Evolutionary conservation across 164 flowering plant genomes (phyloP).

Genomic region (Macadamia integrifolia): DNA sequence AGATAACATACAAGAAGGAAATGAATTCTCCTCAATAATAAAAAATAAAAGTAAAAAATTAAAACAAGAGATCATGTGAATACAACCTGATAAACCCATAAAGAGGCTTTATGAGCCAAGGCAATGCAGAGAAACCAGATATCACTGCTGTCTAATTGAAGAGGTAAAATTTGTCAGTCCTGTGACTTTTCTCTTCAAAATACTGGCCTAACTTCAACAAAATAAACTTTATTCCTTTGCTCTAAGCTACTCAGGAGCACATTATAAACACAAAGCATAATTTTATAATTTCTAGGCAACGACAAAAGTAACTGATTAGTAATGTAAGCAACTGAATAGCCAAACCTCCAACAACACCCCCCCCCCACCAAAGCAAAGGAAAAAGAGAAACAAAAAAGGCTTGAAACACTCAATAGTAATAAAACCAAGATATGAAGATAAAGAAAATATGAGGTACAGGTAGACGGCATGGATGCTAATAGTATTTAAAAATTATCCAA

Average conservation of each 20-base stretch:
- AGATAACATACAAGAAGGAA: slow-evolving; percentile 4
- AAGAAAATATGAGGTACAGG: too few species aligned
- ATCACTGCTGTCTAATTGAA: slow-evolving; percentile 93
- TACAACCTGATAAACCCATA: slow-evolving; percentile 92
- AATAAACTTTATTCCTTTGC: not conserved
- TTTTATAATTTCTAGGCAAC: too few species aligned
- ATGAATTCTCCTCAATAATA: not conserved
- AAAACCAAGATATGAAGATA: too few species aligned
- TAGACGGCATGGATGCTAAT: too few species aligned
- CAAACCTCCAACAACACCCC: too few species aligned
- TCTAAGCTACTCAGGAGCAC: not conserved
- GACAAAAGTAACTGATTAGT: too few species aligned
- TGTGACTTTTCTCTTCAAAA: not conserved
- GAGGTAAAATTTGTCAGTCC: slow-evolving; percentile 35
- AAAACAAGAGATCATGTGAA: not conserved
- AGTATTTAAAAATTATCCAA: too few species aligned
- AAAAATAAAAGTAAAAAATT: not conserved
- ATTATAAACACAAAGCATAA: not conserved
- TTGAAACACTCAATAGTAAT: too few species aligned
- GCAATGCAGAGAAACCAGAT: slow-evolving; percentile 85
- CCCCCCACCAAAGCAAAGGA: too few species aligned
- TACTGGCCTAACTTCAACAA: not conserved
- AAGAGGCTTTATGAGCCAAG: slow-evolving; percentile 96
- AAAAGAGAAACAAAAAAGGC: too few species aligned
- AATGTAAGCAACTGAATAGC: too few species aligned